Base-by-base conservation (phyloP, 179 eudicot genomes). In the Patellifolia procumbens region DNA sequence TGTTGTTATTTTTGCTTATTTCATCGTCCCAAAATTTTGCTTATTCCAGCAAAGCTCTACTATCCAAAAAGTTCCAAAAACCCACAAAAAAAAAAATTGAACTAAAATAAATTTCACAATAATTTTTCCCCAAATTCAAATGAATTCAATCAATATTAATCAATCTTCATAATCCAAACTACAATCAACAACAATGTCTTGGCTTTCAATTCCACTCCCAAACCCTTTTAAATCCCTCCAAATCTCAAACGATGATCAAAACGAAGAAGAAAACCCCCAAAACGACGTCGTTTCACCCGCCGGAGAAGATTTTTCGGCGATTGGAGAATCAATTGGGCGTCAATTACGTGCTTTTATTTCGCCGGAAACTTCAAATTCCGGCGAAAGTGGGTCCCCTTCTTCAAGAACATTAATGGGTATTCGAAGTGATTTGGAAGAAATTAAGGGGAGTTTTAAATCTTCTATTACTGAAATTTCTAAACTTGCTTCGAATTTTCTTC, bases 341-440 rank as follows among this genome's bases (percentile, higher is more conserved):
- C 87, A 80, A 77, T 75, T 82, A 4, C 85, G 79, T 61, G 72
- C 85, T 19, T 82, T 85, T 28, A 81, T 85, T 13, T 81, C 81
- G 16, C 82, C 81, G 15, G 59, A 61, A 24, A 5, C 76, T 4
- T 61, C 76, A 8, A 72, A 51, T 24, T 39, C 49, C 77, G 78
- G 63, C 11, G 78, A 39, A 3, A 76, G n/a, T 2, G 70, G 76
- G 42, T 56, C 76, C 26, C 8, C 73, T 4, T 58, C 75, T 72
- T 78, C 78, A 28, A 68, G n/a, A 28, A 71, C 70, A 11, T 55
- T 74, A 37, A 84, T 70, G 13, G 88, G 88, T 22, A 82, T 85
- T 32, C 78, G 84, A 68, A 85, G 76, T 42, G 88, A 85, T 59
- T 76, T 85, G 45, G 88, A 83, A 42, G 88, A 85, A 83, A 80